These are phyloP conservation scores for Leccinellum rugosiceps DNA, from an alignment of 768 basidiomycete species.

Conservation along the genomic window DNA sequence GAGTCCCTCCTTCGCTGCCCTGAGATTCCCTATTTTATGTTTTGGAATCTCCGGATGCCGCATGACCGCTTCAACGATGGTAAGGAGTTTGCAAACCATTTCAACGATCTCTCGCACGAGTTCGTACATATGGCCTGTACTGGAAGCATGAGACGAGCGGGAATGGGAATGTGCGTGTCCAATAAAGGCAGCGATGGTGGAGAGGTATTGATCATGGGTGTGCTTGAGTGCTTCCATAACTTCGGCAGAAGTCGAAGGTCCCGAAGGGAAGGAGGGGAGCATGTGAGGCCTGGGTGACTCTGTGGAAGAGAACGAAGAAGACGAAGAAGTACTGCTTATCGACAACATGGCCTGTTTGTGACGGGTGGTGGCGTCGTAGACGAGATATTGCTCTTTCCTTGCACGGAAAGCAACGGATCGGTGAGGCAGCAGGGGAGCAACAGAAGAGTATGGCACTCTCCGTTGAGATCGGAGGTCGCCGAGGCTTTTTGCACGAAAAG, in stretches of 20 bases:
- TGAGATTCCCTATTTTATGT: slow-evolving; percentile 62
- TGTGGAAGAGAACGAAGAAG: slow-evolving; percentile 65
- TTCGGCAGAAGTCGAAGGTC: slow-evolving; percentile 64
- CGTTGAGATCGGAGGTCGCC: slow-evolving; percentile 44
- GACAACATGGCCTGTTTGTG: slow-evolving; percentile 50
- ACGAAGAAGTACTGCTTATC: slow-evolving; percentile 68
- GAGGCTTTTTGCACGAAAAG: slow-evolving; percentile 51
- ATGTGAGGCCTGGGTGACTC: slow-evolving; percentile 46
- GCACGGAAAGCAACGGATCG: slow-evolving; percentile 25
- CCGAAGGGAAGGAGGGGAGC: slow-evolving; percentile 61
- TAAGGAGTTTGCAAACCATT: slow-evolving; percentile 86
- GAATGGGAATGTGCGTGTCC: slow-evolving; percentile 95
- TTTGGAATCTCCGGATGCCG: slow-evolving; percentile 67
- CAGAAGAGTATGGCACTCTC: slow-evolving; percentile 28
- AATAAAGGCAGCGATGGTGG: slow-evolving; percentile 95
- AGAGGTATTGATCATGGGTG: slow-evolving; percentile 88
- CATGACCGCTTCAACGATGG: slow-evolving; percentile 86
- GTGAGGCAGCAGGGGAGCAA: slow-evolving; percentile 36
- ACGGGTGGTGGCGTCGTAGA: slow-evolving; percentile 35
- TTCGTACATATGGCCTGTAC: slow-evolving; percentile 91
- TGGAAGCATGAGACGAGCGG: slow-evolving; percentile 85
- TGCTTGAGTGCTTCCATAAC: slow-evolving; percentile 74
- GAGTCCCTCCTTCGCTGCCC: slow-evolving; percentile 70
- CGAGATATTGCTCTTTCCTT: slow-evolving; percentile 39
- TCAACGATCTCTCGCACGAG: slow-evolving; percentile 94